Conservation (phyloP, 192 early-diverging fungal genomes). For the Gorgonomyces haynaldii region DNA sequence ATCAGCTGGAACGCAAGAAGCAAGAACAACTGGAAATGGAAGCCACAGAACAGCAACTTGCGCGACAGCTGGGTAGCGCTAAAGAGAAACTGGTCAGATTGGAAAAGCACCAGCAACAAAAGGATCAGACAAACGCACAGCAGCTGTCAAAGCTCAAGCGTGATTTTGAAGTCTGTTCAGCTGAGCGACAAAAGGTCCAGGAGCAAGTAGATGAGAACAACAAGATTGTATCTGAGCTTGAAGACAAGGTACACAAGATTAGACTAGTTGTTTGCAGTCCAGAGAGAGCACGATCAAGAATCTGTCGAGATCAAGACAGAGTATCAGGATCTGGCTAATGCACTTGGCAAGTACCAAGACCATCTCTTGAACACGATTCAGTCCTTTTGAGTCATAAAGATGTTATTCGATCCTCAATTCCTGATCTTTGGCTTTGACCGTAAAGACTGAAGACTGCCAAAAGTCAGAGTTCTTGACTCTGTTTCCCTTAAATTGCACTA, state of each 20-base stretch:
- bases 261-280: too few species aligned
- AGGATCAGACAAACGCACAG: conserved; percentile 18
- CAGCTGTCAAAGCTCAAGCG: conserved; percentile 24
- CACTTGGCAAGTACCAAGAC: too few species aligned
- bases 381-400: too few species aligned
- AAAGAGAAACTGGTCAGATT: conserved; percentile 36
- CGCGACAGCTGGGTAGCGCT: conserved; percentile 26
- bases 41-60: conserved; percentile 31
- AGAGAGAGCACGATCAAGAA: too few species aligned
- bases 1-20: conserved; percentile 26
- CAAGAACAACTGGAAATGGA: conserved; percentile 24
- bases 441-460: background rate
- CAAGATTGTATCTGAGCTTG: conserved; percentile 7
- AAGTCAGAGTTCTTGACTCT: conserved; percentile 2
- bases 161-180: conserved; percentile 13
- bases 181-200: conserved; percentile 15
- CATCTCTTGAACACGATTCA: too few species aligned
- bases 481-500: conserved; percentile 1
- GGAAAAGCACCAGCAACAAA: conserved; percentile 27
- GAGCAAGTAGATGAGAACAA: conserved; percentile 25
- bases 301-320: too few species aligned
- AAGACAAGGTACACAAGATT: too few species aligned
- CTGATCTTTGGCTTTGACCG: background rate
- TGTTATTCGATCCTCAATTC: too few species aligned
- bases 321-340: too few species aligned